Conservation (phyloP, 306 rosid genomes). For the Rosa lucieae region DNA sequence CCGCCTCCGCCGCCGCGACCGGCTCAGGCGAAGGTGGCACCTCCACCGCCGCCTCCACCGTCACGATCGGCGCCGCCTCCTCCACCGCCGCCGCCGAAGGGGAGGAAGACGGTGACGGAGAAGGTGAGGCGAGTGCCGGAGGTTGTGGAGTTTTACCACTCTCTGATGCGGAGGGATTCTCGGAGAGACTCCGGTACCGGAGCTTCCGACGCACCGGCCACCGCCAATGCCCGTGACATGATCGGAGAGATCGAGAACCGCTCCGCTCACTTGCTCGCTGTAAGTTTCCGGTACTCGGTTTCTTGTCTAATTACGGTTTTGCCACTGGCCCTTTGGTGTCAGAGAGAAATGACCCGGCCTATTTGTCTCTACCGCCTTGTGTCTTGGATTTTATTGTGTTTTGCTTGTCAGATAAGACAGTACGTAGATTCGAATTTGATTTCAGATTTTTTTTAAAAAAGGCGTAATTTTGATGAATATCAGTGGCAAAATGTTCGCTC, state of each 20-base stretch:
- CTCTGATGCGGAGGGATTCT: conserved; percentile 88
- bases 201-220: conserved; percentile 44
- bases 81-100: conserved; percentile 69
- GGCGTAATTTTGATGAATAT: conserved; percentile 33
- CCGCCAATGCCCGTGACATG: conserved; percentile 90
- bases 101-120: conserved; percentile 41
- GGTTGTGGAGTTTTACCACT: conserved; percentile 96
- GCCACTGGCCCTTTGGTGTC: conserved; percentile 46
- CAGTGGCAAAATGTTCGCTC: conserved; percentile 23
- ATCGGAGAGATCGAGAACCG: conserved; percentile 99
- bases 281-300: conserved; percentile 50
- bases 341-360: conserved; percentile 37
- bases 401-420: conserved; percentile 50
- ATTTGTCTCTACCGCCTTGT: conserved; percentile 20
- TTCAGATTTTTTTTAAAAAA: background rate
- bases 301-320: conserved; percentile 35
- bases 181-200: conserved; percentile 57
- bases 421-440: conserved; percentile 38
- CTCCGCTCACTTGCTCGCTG: conserved; percentile 82
- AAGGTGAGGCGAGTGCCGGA: conserved; percentile 88
- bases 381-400: conserved; percentile 31
- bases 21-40: background rate
- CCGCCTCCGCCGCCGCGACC: conserved; percentile 46
- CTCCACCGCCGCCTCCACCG: conserved; percentile 31
- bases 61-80: conserved; percentile 55